Base-by-base conservation (phyloP, 2,329 filamentous ascomycete species). In the Sporothrix luriei region DNA sequence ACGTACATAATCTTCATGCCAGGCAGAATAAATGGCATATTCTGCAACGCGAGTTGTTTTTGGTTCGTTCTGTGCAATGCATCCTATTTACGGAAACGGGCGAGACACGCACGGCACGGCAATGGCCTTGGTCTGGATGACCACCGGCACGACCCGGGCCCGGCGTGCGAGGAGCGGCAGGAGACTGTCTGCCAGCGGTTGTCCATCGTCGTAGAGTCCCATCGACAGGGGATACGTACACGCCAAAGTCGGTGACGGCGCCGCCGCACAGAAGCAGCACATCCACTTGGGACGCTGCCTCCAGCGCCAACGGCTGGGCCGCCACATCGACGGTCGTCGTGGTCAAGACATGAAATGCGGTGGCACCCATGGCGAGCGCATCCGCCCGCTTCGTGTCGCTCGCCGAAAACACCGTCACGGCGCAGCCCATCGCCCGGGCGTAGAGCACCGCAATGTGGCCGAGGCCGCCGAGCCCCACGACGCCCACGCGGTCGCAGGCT, bases 371-470 rank as follows among this genome's bases (percentile, higher is more conserved):
- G 3, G 26, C 19, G 1, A 38, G 9, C 0, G 62, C 62, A 16
- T 66, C 62, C 9, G 38, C 62, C 13, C 48, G 10, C 29, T 66
- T 66, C 9, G 21, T 46, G n/a, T 57, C 68, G 54, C 16, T 59
- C 21, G 54, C 24, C 11, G 71, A 73, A 16, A 73, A 70, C 19
- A 70, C 73, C 7, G 69, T 55, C 2, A 73, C 73, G 11, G 69
- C 40, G 19, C 69, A 71, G 21, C 71, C 71, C 69, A 72, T 69
- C 33, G 61, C 67, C 33, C 82, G 79, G 0, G 87, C 87, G 75
- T 87, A 90, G 72, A 88, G 84, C 70, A 90, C 87, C 13, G 86
- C 87, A 38, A 90, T 76, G 75, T 90, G 87, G 2, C 87, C 87
- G 2, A 89, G 81, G 26, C 88, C 88, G 61, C 89, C 83, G 66